phyloP scores from a whole-genome alignment of 1,284 basidiomycete species.

The Microbotryum intermedium region DNA sequence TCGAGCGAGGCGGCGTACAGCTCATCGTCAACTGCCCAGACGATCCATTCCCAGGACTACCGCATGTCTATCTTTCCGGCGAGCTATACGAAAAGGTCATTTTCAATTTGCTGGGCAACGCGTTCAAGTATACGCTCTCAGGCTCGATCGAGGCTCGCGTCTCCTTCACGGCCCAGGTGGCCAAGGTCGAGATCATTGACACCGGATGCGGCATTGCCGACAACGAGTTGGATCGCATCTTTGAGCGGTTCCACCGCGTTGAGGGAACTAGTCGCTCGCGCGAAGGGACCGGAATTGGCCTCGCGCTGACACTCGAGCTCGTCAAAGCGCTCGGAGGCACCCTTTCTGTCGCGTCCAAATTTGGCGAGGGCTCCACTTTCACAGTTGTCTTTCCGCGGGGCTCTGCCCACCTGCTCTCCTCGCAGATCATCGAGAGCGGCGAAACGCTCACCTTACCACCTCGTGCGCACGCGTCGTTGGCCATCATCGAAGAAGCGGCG shows the following conservation, averaged over 20 bases:
- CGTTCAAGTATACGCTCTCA: conserved; percentile 30
- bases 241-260: conserved; percentile 29
- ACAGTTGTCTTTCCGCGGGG: neutral
- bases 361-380: conserved; percentile 28
- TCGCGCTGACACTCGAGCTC: conserved; percentile 37
- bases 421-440: neutral
- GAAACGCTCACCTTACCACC: neutral
- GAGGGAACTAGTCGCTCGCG: neutral
- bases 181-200: conserved; percentile 37
- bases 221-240: conserved; percentile 32
- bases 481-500: neutral
- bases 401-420: neutral
- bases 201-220: conserved; percentile 42
- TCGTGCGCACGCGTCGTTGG: neutral
- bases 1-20: neutral
- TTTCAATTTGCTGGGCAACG: conserved; percentile 42
- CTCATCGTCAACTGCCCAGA: conserved; percentile 40
- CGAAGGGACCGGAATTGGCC: conserved; percentile 16
- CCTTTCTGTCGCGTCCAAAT: conserved; percentile 37
- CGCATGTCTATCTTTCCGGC: conserved; percentile 37
- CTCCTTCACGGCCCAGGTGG: conserved; percentile 16
- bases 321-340: conserved; percentile 43
- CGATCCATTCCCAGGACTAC: conserved; percentile 24
- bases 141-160: conserved; percentile 29
- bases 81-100: conserved; percentile 45